A percentile compares a stretch with the other conserved stretches of the same genome.
These are phyloP conservation scores for Neofusicoccum ribis DNA, from an alignment of 2,329 filamentous ascomycete genomes.

Conservation along the genomic window DNA sequence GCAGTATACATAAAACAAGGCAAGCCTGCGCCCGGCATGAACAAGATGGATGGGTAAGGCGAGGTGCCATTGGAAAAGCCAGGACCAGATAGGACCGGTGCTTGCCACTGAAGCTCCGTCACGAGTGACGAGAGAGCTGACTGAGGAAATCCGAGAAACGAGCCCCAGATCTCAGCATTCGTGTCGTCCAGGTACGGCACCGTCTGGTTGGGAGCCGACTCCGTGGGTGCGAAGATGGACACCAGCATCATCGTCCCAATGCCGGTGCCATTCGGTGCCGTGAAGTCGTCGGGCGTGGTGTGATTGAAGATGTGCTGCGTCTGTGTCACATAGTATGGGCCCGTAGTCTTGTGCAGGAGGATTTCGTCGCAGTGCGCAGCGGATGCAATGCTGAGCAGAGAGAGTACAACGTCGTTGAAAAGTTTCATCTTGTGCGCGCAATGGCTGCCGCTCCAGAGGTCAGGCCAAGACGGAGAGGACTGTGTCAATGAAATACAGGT, in stretches of 20 bases:
- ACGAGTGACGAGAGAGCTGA: slow-evolving; percentile 17
- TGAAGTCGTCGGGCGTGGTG: slow-evolving; percentile 27
- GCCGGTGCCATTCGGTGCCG: slow-evolving; percentile 21
- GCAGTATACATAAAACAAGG: slow-evolving; percentile 21
- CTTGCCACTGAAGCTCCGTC: slow-evolving; percentile 23
- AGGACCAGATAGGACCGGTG: slow-evolving; percentile 20
- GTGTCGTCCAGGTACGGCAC: slow-evolving; percentile 28
- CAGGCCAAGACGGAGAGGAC: no score
- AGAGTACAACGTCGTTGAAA: no score
- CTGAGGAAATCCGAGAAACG: not conserved
- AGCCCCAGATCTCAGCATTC: slow-evolving; percentile 24
- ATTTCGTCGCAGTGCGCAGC: not conserved
- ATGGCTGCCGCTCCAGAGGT: no score
- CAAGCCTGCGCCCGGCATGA: slow-evolving; percentile 26
- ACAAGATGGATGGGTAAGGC: slow-evolving; percentile 24
- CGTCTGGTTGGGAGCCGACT: slow-evolving; percentile 22
- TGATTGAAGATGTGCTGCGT: slow-evolving; percentile 30
- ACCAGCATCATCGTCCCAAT: slow-evolving; percentile 24
- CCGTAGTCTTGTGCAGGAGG: slow-evolving; percentile 21
- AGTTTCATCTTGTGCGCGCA: no score
- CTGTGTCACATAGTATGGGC: slow-evolving; percentile 28
- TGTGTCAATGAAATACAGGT: no score
- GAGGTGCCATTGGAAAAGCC: not conserved
- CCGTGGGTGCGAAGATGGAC: slow-evolving; percentile 30
- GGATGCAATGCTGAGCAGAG: no score